Conservation (phyloP, 768 basidiomycete species). For the Pholiota molesta region DNA sequence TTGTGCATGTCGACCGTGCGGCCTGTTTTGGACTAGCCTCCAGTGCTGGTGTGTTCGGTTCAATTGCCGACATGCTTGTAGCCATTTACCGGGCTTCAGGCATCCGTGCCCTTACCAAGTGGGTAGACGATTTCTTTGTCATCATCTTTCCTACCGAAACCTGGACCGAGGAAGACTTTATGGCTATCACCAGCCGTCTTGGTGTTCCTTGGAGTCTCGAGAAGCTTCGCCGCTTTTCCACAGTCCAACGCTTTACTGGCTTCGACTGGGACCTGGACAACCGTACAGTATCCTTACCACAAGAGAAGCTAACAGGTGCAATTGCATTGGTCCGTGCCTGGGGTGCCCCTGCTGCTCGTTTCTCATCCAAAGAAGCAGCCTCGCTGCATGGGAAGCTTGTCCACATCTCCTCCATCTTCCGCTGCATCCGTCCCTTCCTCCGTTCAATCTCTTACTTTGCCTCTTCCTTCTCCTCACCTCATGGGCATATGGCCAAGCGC, state of each 20-base stretch:
- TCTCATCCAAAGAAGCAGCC: slow-evolving; percentile 24
- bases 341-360: slow-evolving; percentile 18
- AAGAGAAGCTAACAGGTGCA: too few relatives aligned
- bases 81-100: slow-evolving; percentile 26
- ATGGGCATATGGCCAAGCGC: slow-evolving; percentile 4
- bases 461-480: slow-evolving; percentile 21
- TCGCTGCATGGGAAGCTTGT: slow-evolving; percentile 36
- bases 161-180: slow-evolving; percentile 24
- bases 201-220: slow-evolving; percentile 20
- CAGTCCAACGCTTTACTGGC: slow-evolving; percentile 15
- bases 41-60: slow-evolving; percentile 34
- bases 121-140: slow-evolving; percentile 35
- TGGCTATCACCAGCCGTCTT: slow-evolving; percentile 5
- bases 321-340: too few relatives aligned
- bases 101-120: slow-evolving; percentile 9
- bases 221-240: slow-evolving; percentile 6
- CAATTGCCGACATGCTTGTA: slow-evolving; percentile 32
- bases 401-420: slow-evolving; percentile 33
- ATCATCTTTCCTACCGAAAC: slow-evolving; percentile 12
- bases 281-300: too few relatives aligned
- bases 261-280: slow-evolving; percentile 23
- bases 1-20: slow-evolving; percentile 35
- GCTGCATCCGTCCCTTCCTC: slow-evolving; percentile 30
- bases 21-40: slow-evolving; percentile 32
- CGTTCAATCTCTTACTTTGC: slow-evolving; percentile 28